Percentiles rank a stretch among this genome's conserved stretches.
Conservation (phyloP, 768 basidiomycete genomes). For the Holtermannia corniformis region DNA sequence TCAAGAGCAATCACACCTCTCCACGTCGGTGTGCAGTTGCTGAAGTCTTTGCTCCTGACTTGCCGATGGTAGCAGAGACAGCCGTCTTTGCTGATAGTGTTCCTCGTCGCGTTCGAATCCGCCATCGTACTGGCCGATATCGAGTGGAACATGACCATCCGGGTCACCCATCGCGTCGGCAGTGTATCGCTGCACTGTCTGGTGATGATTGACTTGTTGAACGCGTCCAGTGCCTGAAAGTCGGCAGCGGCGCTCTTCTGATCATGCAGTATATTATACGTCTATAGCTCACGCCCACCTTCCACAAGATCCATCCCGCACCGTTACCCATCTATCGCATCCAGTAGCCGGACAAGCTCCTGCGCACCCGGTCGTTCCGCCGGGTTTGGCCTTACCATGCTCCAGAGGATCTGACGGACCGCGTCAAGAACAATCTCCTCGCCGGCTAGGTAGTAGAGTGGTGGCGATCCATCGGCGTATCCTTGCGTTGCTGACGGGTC, state of each 20-base stretch:
- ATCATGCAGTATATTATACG: too few species aligned
- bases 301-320: too few species aligned
- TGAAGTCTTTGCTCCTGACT: slow-evolving; percentile 43
- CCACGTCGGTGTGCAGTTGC: slow-evolving; percentile 50
- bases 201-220: too few species aligned
- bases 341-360: too few species aligned
- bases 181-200: too few species aligned
- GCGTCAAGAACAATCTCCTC: slow-evolving; percentile 12
- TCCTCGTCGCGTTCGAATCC: slow-evolving; percentile 67
- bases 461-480: slow-evolving; percentile 19
- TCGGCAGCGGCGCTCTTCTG: too few species aligned
- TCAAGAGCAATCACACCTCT: too few species aligned
- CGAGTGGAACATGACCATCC: too few species aligned
- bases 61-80: slow-evolving; percentile 53
- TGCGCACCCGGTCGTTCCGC: slow-evolving; percentile 17
- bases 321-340: too few species aligned
- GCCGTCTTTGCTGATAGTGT: slow-evolving; percentile 45
- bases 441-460: slow-evolving; percentile 26
- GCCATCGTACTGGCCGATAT: slow-evolving; percentile 78
- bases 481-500: slow-evolving; percentile 11
- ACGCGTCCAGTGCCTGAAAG: too few species aligned
- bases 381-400: slow-evolving; percentile 19
- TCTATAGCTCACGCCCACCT: too few species aligned
- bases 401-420: slow-evolving; percentile 13
- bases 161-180: too few species aligned